Evolutionary conservation across 2,329 filamentous ascomycete genomes (phyloP).

Genomic region (Diaporthe destruens): DNA sequence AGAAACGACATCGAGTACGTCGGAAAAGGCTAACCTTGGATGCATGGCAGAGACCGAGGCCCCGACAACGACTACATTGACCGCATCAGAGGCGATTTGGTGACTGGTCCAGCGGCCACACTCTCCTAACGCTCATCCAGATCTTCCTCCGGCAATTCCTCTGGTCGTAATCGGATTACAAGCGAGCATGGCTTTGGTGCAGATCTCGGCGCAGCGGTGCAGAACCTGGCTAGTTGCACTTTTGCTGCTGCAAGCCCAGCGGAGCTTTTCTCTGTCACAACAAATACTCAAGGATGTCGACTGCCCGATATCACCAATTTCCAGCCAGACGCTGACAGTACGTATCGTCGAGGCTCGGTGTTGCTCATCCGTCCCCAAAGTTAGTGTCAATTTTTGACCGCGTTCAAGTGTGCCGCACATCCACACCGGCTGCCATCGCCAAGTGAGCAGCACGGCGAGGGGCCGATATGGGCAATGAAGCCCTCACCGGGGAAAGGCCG

Average conservation of each 20-base stretch:
- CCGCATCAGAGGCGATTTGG: not conserved
- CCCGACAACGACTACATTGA: not conserved
- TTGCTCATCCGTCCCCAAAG: not conserved
- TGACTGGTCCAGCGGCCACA: not conserved
- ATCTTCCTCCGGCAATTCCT: not conserved
- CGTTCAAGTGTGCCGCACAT: not conserved
- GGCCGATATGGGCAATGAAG: conserved; percentile 51
- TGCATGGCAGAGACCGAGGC: not conserved
- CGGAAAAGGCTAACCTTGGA: not conserved
- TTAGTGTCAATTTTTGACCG: not conserved
- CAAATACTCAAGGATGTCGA: not conserved
- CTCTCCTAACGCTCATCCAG: not conserved
- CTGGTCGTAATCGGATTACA: not conserved
- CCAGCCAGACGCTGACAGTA: not conserved
- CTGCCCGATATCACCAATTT: too few relatives aligned
- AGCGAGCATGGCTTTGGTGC: not conserved
- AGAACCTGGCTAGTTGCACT: conserved; percentile 5
- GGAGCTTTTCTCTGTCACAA: not conserved
- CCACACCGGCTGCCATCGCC: not conserved
- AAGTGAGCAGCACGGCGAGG: not conserved
- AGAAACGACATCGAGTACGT: not conserved
- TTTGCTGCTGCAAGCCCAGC: not conserved
- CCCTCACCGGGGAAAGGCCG: conserved; percentile 54
- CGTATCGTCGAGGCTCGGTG: not conserved
- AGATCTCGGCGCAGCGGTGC: not conserved